Base-by-base conservation (phyloP, 2,329 filamentous ascomycete genomes). In the Phialophora tarda region DNA sequence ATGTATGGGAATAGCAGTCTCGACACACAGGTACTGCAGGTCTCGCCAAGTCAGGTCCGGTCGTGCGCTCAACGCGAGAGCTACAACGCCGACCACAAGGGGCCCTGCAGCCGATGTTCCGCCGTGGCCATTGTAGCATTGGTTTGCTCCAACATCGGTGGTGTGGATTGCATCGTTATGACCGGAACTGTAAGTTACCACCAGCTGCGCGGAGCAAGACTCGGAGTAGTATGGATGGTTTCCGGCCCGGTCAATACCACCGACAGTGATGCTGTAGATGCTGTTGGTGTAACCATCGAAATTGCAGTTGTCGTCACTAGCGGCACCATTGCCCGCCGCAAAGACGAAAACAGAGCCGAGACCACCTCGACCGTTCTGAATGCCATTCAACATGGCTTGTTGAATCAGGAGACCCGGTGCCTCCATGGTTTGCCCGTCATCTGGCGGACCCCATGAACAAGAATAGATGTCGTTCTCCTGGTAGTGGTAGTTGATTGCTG, bases 231-330 rank as follows among this genome's bases (percentile, higher is more conserved):
- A 95, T 0, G 95, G 93, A 75, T 98, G 94, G n/a, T 86, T 79
- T 47, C 94, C 93, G 71, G 90, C 88, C 66, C 92, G 86, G 77
- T 97, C 93, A 69, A 99, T 90, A 38, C 94, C 94, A 44, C 95
- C 95, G 21, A 99, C 93, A 0, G 93, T 97, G 73, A 99, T 95
- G 77, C 93, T 97, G 84, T 98, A 99, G 73, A 99, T 99, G 76
- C 93, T 97, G 82, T 99, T 99, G 66, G 95, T 99, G 80, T 99
- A 99, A 47, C 95, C 95, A 76, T 99, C 95, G 77, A 99, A 99
- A 78, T 99, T 99, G 85, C 95, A 99, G 79, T 99, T 98, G 78
- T 99, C 95, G 55, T 91, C 93, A 70, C 83, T 87, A 3, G 84
- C 83, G 10, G 94, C 96, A 65, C 95, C 95, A 75, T 99, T 99